These are phyloP conservation scores for Vigna angularis DNA, from an alignment of 306 rosid species.

Conservation along the genomic window DNA sequence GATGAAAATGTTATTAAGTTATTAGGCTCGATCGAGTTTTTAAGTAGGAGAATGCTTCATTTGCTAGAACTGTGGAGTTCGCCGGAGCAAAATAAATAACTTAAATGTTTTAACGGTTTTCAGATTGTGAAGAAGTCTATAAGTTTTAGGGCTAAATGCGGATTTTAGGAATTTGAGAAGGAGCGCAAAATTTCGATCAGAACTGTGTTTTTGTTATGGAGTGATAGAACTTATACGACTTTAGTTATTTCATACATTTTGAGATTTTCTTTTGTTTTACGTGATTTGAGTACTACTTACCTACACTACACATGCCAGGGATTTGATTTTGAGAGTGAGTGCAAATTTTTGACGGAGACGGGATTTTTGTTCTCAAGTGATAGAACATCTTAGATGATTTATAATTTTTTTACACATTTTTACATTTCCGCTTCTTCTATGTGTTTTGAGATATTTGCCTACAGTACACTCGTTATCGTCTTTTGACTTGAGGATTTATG, in stretches of 20 bases:
- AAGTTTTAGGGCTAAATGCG: conserved; percentile 14
- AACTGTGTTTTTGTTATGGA: conserved; percentile 10
- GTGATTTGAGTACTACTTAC: conserved; percentile 12
- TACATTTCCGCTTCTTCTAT: conserved; percentile 5
- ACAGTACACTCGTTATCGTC: neutral
- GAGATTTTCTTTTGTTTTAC: conserved; percentile 11
- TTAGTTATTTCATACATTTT: conserved; percentile 7
- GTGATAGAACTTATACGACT: neutral
- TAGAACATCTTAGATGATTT: neutral
- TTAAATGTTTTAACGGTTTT: conserved; percentile 13
- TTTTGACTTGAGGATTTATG: conserved; percentile 20
- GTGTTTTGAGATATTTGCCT: neutral
- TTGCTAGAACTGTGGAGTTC: conserved; percentile 19
- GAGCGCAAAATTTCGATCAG: neutral
- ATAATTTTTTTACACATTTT: neutral
- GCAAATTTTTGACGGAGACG: conserved; percentile 7
- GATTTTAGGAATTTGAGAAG: conserved; percentile 30
- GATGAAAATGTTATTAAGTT: neutral
- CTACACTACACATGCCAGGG: conserved; percentile 6
- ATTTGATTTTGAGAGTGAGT: neutral
- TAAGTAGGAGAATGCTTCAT: conserved; percentile 4
- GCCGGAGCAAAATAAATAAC: neutral
- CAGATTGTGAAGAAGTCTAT: neutral
- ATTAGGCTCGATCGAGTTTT: neutral
- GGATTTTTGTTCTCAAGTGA: neutral